A percentile compares a stretch with the other conserved stretches of the same genome.
Conservation (phyloP, 2,329 filamentous ascomycete species). For the Stagonosporopsis vannaccii region DNA sequence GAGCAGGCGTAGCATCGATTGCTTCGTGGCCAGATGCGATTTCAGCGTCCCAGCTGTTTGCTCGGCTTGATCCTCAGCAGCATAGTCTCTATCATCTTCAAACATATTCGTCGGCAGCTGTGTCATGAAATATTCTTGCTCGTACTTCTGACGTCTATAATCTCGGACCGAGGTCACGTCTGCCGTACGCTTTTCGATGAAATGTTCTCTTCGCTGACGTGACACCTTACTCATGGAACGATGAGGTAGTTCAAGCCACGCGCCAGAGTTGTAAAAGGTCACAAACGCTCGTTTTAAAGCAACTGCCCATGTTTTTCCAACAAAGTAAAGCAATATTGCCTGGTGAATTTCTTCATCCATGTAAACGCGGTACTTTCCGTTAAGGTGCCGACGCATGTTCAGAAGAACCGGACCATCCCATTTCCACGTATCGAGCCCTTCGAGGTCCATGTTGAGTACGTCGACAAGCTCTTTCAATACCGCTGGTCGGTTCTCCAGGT, state of each 20-base stretch:
- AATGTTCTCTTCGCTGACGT: conserved; percentile 48
- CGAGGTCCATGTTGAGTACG: conserved; percentile 64
- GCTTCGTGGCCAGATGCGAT: conserved; percentile 59
- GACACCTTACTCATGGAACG: conserved; percentile 48
- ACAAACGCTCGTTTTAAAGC: conserved; percentile 55
- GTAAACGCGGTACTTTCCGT: conserved; percentile 66
- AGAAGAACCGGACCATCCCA: conserved; percentile 60
- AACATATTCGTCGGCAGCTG: conserved; percentile 57
- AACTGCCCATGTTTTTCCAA: conserved; percentile 61
- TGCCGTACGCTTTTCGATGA: conserved; percentile 15
- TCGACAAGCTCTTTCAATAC: conserved; percentile 63
- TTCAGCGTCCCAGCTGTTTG: conserved; percentile 36
- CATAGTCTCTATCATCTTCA: conserved; percentile 51
- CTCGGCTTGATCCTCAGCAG: conserved; percentile 49
- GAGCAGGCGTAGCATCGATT: conserved; percentile 64
- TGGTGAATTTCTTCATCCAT: conserved; percentile 67
- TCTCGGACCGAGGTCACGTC: conserved; percentile 37
- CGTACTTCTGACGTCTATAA: conserved; percentile 49
- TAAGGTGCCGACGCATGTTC: conserved; percentile 61
- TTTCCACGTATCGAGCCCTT: conserved; percentile 59
- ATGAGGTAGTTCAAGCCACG: conserved; percentile 51
- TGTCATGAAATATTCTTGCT: conserved; percentile 61
- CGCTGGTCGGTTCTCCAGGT: conserved; percentile 58
- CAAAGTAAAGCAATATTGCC: conserved; percentile 62
- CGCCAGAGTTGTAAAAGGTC: conserved; percentile 48